Percentiles rank a stretch among this genome's conserved stretches.
Conservation (phyloP, 2,329 filamentous ascomycete species). For the Trichoderma afroharzianum region DNA sequence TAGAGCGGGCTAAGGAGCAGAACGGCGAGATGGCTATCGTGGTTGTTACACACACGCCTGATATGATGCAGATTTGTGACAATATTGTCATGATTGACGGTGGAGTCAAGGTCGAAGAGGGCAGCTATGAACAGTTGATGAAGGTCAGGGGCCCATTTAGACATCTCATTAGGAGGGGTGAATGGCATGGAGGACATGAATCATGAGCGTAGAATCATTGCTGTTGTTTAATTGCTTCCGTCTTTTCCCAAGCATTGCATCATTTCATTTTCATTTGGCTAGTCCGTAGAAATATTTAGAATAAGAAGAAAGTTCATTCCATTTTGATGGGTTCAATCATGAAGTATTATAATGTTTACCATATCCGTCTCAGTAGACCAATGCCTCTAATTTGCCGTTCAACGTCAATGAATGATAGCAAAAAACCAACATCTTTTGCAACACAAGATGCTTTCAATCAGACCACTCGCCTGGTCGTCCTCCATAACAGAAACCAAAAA, state of each 20-base stretch:
- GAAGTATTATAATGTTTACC: not conserved
- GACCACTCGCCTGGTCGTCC: not conserved
- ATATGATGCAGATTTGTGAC: conserved; percentile 84
- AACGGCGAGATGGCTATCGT: conserved; percentile 61
- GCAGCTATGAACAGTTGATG: conserved; percentile 60
- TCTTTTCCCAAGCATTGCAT: not conserved
- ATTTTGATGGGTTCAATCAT: not conserved
- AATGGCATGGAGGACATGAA: conserved; percentile 15
- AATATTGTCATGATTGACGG: conserved; percentile 70
- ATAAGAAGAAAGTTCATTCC: not conserved
- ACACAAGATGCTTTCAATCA: not conserved
- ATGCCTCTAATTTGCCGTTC: not conserved
- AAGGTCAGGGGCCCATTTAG: conserved; percentile 43
- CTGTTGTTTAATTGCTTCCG: not conserved
- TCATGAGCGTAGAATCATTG: not conserved
- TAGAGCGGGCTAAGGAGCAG: conserved; percentile 30
- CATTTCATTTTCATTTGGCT: not conserved
- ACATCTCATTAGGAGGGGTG: conserved; percentile 40
- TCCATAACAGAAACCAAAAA: not conserved
- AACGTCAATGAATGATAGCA: not conserved
- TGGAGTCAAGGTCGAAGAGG: conserved; percentile 62
- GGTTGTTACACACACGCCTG: conserved; percentile 73
- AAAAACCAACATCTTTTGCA: not conserved
- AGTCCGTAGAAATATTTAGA: not conserved
- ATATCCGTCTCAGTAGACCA: not conserved